These are phyloP conservation scores for Vanrija pseudolonga DNA, from an alignment of 1,284 basidiomycete genomes.

Conservation along the genomic window DNA sequence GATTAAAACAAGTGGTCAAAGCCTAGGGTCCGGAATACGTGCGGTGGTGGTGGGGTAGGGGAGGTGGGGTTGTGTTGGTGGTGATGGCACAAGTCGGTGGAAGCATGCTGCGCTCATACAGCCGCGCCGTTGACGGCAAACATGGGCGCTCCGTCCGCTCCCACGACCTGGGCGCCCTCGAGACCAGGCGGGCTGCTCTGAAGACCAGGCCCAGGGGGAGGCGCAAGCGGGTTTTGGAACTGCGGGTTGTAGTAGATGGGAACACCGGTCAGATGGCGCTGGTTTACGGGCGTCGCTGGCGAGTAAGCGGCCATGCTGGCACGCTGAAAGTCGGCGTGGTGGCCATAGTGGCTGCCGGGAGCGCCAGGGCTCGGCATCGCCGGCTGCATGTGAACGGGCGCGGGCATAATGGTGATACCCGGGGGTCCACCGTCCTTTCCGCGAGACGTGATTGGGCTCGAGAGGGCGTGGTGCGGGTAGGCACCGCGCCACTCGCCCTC, in stretches of 20 bases:
- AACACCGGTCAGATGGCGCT: not conserved
- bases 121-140: not conserved
- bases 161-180: not conserved
- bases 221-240: not conserved
- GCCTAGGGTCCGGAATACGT: too few species aligned
- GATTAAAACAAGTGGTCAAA: too few species aligned
- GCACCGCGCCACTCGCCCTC: slow-evolving; percentile 5
- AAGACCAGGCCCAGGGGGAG: not conserved
- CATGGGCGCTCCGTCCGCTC: not conserved
- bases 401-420: too few species aligned
- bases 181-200: not conserved
- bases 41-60: too few species aligned
- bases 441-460: slow-evolving; percentile 1
- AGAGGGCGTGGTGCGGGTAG: slow-evolving; percentile 4
- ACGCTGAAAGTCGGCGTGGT: not conserved
- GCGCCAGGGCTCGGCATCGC: too few species aligned
- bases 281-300: not conserved
- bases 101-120: too few species aligned
- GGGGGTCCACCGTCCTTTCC: not conserved
- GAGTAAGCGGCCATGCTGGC: not conserved
- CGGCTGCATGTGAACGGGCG: not conserved
- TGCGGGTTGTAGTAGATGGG: slow-evolving; percentile 7
- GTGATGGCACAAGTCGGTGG: too few species aligned
- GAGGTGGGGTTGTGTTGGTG: too few species aligned
- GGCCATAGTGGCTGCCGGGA: too few species aligned